Evolutionary conservation across 148 eudicot genomes (phyloP).

Genomic region (Fagopyrum esculentum): DNA sequence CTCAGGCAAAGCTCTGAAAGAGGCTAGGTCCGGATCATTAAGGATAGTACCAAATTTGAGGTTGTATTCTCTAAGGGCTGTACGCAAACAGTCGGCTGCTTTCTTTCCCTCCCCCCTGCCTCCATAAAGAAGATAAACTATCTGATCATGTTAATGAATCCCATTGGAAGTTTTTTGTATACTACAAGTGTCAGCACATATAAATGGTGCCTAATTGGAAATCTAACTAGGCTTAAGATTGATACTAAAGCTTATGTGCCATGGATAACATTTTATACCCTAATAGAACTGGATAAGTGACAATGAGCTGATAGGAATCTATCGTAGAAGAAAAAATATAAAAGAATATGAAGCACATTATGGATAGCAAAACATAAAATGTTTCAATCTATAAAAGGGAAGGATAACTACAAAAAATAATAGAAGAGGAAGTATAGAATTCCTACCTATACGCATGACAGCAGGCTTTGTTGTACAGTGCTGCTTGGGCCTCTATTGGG

Average conservation of each 20-base stretch:
- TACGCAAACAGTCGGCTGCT: constrained; percentile 88
- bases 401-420: constrained; percentile 5
- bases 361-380: not conserved
- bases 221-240: not conserved
- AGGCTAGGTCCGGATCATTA: constrained; percentile 98
- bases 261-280: not conserved
- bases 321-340: not conserved
- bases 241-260: not conserved
- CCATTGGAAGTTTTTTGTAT: not conserved
- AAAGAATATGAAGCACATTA: not conserved
- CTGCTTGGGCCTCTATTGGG: constrained; percentile 95
- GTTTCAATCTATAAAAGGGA: not conserved
- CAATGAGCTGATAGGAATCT: not conserved
- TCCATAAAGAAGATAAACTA: constrained; percentile 26
- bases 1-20: constrained; percentile 91
- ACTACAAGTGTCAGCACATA: not conserved
- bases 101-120: constrained; percentile 93
- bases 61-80: constrained; percentile 77
- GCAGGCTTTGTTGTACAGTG: constrained; percentile 97
- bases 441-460: constrained; percentile 92
- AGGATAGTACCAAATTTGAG: constrained; percentile 95
- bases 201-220: not conserved
- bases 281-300: not conserved
- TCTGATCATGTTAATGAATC: not conserved
- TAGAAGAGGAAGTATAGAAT: constrained; percentile 4